Conservation (phyloP, 2,329 filamentous ascomycete species). For the Epichloe sylvatica region DNA sequence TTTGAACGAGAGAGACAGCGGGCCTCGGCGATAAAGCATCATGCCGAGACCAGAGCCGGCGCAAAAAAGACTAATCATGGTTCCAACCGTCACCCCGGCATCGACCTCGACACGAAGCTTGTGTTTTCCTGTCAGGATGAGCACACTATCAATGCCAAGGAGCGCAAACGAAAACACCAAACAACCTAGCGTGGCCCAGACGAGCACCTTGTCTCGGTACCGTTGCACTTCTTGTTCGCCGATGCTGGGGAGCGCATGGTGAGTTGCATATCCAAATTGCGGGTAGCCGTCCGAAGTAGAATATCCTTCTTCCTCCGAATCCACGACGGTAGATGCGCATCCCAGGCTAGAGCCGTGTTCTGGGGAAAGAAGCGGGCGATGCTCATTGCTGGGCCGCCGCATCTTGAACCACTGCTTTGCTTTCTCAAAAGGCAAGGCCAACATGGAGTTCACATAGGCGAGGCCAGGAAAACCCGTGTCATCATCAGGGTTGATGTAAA, state of each 20-base stretch:
- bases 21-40: constrained; percentile 38
- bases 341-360: constrained; percentile 11
- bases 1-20: constrained; percentile 28
- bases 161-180: constrained; percentile 49
- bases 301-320: constrained; percentile 34
- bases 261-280: constrained; percentile 35
- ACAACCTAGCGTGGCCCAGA: constrained; percentile 36
- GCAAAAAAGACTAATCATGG: constrained; percentile 51
- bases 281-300: constrained; percentile 39
- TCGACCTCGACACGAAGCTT: constrained; percentile 60
- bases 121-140: constrained; percentile 54
- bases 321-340: constrained; percentile 18
- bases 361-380: constrained; percentile 10
- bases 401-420: constrained; percentile 36
- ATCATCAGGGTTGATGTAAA: constrained; percentile 61
- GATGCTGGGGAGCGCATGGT: constrained; percentile 41
- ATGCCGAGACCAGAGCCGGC: constrained; percentile 47
- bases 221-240: constrained; percentile 33
- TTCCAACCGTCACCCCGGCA: constrained; percentile 55
- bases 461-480: constrained; percentile 48
- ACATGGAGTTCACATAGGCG: constrained; percentile 40
- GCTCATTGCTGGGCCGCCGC: constrained; percentile 11
- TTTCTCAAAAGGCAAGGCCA: constrained; percentile 35
- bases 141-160: constrained; percentile 47
- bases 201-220: constrained; percentile 42